phyloP scores from a whole-genome alignment of 805 yeast species.

The Zygotorulaspora chibaensis region DNA sequence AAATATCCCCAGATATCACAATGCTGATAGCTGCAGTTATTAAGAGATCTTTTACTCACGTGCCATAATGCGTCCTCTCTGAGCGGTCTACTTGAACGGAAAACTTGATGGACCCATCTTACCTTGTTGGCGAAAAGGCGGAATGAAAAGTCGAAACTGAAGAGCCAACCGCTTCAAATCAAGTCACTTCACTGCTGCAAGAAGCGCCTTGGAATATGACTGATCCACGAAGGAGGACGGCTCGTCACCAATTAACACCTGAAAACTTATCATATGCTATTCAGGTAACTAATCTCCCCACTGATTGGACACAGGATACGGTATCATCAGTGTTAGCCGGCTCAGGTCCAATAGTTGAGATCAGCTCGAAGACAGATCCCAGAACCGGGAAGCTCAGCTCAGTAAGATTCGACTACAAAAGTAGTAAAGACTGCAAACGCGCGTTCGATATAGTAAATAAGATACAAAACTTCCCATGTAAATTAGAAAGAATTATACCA shows the following conservation, averaged over 20 bases:
- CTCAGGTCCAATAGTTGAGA: constrained; percentile 65
- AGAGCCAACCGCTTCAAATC: neutral
- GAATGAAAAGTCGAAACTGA: neutral
- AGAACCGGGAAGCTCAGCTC: constrained; percentile 47
- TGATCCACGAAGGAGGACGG: constrained; percentile 35
- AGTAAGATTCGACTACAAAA: constrained; percentile 23
- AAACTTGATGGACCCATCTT: no score
- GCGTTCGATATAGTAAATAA: constrained; percentile 26
- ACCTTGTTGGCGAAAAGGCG: no score
- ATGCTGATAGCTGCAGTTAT: no score
- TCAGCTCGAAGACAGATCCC: constrained; percentile 35
- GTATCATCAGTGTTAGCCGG: constrained; percentile 66
- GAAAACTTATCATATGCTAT: constrained; percentile 30
- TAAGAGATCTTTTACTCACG: no score
- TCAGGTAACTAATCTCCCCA: constrained; percentile 48
- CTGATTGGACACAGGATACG: constrained; percentile 64
- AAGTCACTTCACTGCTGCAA: neutral
- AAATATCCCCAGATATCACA: no score
- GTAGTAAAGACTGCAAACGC: constrained; percentile 26
- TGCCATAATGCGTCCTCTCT: no score
- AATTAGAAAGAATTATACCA: constrained; percentile 27
- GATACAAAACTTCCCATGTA: constrained; percentile 30
- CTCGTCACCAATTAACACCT: constrained; percentile 33
- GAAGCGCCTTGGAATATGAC: constrained; percentile 6
- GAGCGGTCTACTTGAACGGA: no score